phyloP scores from a whole-genome alignment of 208 protist genomes.

The Leishmania tarentolae region DNA sequence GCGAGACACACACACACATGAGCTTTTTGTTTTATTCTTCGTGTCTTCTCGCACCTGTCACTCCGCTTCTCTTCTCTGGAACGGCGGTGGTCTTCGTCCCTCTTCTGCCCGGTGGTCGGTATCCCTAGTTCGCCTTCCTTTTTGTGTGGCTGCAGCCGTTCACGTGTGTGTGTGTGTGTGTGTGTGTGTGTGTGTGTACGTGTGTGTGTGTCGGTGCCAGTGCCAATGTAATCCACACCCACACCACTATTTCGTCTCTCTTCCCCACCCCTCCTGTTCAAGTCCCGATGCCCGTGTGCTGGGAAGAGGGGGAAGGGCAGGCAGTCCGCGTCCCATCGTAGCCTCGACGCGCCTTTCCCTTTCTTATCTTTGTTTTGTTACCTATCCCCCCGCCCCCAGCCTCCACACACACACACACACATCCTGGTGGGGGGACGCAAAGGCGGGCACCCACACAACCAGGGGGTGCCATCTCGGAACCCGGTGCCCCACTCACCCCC shows the following conservation, averaged over 20 bases:
- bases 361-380: no score
- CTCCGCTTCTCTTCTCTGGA: no score
- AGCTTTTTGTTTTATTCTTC: no score
- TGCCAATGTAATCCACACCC: background rate
- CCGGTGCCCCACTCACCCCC: no score
- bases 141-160: background rate
- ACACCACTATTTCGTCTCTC: background rate
- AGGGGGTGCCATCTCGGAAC: background rate
- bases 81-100: no score
- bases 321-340: no score
- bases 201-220: background rate
- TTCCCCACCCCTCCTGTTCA: background rate
- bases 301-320: no score
- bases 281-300: background rate
- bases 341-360: background rate
- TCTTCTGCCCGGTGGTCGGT: no score
- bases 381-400: rapidly evolving
- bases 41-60: no score
- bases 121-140: background rate
- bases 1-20: no score
- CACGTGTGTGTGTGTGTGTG: background rate
- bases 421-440: background rate
- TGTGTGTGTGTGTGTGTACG: background rate
- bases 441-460: no score
- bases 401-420: background rate